Evolutionary conservation across 192 early-diverging fungal genomes (phyloP).

Genomic region (Coemansia sp.): DNA sequence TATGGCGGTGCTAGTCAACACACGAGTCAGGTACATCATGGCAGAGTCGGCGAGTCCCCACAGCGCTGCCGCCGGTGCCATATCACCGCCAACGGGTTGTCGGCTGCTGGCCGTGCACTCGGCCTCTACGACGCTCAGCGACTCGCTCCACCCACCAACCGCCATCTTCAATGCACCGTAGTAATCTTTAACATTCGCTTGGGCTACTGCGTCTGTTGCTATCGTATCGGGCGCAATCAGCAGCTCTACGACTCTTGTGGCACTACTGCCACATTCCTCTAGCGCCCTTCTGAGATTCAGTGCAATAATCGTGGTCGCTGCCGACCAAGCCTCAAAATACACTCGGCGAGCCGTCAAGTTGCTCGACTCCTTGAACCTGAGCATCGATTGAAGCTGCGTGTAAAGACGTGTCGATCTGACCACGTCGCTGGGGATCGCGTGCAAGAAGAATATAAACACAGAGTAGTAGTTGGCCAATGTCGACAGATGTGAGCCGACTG

Average conservation of each 20-base stretch:
- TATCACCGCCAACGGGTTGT: not conserved
- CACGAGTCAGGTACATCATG: slow-evolving; percentile 39
- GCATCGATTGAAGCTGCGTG: slow-evolving; percentile 46
- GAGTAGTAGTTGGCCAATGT: slow-evolving; percentile 53
- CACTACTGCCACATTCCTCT: slow-evolving; percentile 11
- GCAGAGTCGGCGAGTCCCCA: slow-evolving; percentile 40
- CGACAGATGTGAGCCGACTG: slow-evolving; percentile 21
- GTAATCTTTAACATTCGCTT: slow-evolving; percentile 15
- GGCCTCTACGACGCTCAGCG: slow-evolving; percentile 15
- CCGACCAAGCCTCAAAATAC: slow-evolving; percentile 56
- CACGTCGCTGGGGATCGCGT: slow-evolving; percentile 43
- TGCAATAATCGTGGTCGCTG: slow-evolving; percentile 26
- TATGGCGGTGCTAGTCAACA: slow-evolving; percentile 29
- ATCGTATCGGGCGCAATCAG: slow-evolving; percentile 1
- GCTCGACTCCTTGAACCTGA: slow-evolving; percentile 44
- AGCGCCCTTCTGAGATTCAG: slow-evolving; percentile 13
- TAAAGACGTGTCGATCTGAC: slow-evolving; percentile 37
- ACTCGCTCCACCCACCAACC: slow-evolving; percentile 32
- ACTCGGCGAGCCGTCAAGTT: slow-evolving; percentile 40
- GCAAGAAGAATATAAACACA: slow-evolving; percentile 52
- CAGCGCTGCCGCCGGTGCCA: slow-evolving; percentile 1
- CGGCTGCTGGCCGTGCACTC: slow-evolving; percentile 15
- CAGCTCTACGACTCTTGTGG: not conserved
- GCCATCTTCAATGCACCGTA: slow-evolving; percentile 29
- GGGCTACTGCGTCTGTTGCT: not conserved